Percentiles rank a stretch among this genome's conserved stretches.
phyloP scores from a whole-genome alignment of 768 basidiomycete species.

The Kwoniella newhampshirensis region DNA sequence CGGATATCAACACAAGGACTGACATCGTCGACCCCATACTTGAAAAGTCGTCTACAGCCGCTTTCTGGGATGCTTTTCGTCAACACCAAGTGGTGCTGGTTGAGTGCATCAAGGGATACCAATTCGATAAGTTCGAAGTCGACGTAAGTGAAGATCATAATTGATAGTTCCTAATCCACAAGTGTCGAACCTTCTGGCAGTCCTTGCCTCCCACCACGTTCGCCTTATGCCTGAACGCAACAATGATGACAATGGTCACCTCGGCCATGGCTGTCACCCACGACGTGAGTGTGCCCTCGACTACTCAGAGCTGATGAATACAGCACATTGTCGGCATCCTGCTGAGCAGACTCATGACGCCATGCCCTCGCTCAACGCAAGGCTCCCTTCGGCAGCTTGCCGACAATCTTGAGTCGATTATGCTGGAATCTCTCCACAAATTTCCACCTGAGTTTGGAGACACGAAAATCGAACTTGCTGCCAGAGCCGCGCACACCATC shows the following conservation, averaged over 20 bases:
- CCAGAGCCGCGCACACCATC: conserved; percentile 32
- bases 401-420: conserved; percentile 23
- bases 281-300: conserved; percentile 65
- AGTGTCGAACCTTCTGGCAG: conserved; percentile 78
- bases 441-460: conserved; percentile 24
- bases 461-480: conserved; percentile 31
- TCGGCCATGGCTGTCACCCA: conserved; percentile 87
- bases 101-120: conserved; percentile 71
- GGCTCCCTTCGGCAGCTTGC: conserved; percentile 21
- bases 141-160: conserved; percentile 53
- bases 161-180: neutral
- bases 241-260: conserved; percentile 82
- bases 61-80: conserved; percentile 83
- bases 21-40: too few relatives aligned
- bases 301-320: neutral
- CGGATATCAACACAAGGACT: too few relatives aligned
- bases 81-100: conserved; percentile 81
- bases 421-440: conserved; percentile 15
- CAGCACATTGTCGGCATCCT: conserved; percentile 34
- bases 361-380: conserved; percentile 5
- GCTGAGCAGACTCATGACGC: conserved; percentile 7
- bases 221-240: conserved; percentile 86
- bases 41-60: too few relatives aligned
- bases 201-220: conserved; percentile 70
- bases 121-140: conserved; percentile 88